phyloP scores from a whole-genome alignment of 108 stramenopile genomes.

The Bacterosira constricta region DNA sequence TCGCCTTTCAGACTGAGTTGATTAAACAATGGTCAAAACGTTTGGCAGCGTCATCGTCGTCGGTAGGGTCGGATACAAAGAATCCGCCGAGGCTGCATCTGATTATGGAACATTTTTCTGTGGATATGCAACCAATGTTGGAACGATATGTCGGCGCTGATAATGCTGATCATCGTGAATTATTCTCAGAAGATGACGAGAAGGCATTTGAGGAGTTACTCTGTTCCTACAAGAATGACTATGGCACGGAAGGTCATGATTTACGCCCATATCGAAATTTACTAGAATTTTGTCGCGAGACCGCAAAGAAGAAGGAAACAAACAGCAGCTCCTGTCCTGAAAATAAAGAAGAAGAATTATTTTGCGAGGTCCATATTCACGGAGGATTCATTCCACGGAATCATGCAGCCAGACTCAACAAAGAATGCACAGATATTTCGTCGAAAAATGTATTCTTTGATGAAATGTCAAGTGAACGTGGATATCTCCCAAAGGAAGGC shows the following conservation, averaged over 20 bases:
- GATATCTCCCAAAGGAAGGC: slow-evolving; percentile 23
- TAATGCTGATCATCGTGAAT: background rate
- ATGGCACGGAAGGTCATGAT: slow-evolving; percentile 75
- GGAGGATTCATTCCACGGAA: slow-evolving; percentile 55
- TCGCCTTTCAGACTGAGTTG: slow-evolving; percentile 29
- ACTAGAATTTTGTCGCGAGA: slow-evolving; percentile 47
- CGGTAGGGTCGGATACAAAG: background rate
- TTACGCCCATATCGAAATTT: slow-evolving; percentile 59
- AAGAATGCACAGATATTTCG: slow-evolving; percentile 18
- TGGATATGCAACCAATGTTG: slow-evolving; percentile 71
- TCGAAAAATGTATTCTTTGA: slow-evolving; percentile 26
- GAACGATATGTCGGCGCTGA: slow-evolving; percentile 49
- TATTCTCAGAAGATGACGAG: slow-evolving; percentile 13
- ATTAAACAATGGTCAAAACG: slow-evolving; percentile 28
- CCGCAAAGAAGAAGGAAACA: background rate
- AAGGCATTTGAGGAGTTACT: slow-evolving; percentile 56
- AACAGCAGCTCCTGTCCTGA: background rate
- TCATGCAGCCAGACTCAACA: slow-evolving; percentile 43
- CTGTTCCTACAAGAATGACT: slow-evolving; percentile 51
- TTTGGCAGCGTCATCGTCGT: background rate
- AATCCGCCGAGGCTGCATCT: slow-evolving; percentile 52
- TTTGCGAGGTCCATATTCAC: slow-evolving; percentile 22
- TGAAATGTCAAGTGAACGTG: slow-evolving; percentile 30
- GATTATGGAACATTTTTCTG: slow-evolving; percentile 78
- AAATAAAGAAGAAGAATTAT: background rate